Evolutionary conservation across 768 basidiomycete species (phyloP).

Genomic region (Suillus bovinus): DNA sequence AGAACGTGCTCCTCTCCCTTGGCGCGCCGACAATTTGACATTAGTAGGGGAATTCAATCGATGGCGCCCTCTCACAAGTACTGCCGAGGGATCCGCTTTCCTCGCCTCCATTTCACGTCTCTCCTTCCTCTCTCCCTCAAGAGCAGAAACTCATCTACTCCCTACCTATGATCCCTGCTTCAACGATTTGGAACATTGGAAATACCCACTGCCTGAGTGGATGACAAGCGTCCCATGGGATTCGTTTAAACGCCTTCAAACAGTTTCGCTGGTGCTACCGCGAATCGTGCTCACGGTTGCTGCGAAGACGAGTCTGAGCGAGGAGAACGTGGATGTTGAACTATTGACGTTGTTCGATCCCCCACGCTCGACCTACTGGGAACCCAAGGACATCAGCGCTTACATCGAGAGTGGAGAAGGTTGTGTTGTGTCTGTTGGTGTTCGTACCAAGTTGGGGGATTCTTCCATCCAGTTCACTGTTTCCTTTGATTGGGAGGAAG

Average conservation of each 20-base stretch:
- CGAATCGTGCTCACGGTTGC: not conserved
- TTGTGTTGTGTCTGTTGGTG: not conserved
- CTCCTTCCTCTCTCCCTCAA: conserved; percentile 23
- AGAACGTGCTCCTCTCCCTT: conserved; percentile 19
- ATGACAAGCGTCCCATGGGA: conserved; percentile 33
- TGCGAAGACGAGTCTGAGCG: not conserved
- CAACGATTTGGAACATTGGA: not conserved
- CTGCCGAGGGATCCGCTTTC: conserved; percentile 32
- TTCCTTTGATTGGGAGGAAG: not conserved
- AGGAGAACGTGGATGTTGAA: not conserved
- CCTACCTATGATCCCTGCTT: not conserved
- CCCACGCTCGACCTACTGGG: not conserved
- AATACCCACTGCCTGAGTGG: conserved; percentile 19
- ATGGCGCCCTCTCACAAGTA: conserved; percentile 39
- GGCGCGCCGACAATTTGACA: conserved; percentile 22
- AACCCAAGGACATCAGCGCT: not conserved
- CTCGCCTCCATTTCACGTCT: conserved; percentile 40
- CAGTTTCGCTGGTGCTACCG: not conserved
- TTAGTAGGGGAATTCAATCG: conserved; percentile 29
- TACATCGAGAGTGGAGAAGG: not conserved
- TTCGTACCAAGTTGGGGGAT: not conserved
- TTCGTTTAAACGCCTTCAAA: conserved; percentile 29
- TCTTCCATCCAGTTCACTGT: not conserved
- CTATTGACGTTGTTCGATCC: not conserved
- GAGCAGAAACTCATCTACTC: not conserved